Evolutionary conservation across 2,329 filamentous ascomycete genomes (phyloP), one percentile per base, ranked within the genome.

Genomic region (Trichoderma simmonsii): DNA sequence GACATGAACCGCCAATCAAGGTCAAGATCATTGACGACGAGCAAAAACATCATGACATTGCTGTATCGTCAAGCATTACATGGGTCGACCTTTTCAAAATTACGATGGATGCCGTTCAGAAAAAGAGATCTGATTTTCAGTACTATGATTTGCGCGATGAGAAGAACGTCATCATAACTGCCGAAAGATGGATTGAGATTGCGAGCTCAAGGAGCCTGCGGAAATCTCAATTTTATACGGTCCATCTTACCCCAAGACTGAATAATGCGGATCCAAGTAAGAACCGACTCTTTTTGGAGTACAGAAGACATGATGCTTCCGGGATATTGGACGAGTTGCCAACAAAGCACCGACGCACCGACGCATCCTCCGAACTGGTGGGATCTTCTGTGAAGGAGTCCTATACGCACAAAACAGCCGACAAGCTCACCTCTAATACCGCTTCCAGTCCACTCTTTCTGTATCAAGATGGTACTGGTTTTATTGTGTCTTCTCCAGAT

Each of bases 51-150:
- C 43, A 70, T 24, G 36, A 48, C 2, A 70, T 70, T 62, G 39
- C 15, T 15, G 26, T 70, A 9, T 61, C 67, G 11, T 61, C 36
- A 12, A 63, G 24, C 15, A 70, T 30, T 0, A 32, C 67, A 14
- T 70, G 67, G 67, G 67, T 70, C 4, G 67, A 70, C n/a, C 43
- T 70, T 18, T 70, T 70, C 32, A 48, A 48, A 6, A 48, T 51
- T 2, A 62, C 43, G 3, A 51, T 70, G 15, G 39, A 51, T 56
- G 24, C 24, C 7, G 67, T 61, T 30, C 56, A 70, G 15, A 48
- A 60, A 36, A 63, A 63, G 28, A 48, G 21, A 11, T 34, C 30
- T 6, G 3, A 6, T n/a, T 21, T 21, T 21, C 43, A 3, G 4
- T 5, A 51, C 9, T 70, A 62, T 63, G 57, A 70, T 14, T 6